Conservation (phyloP, 371 early-diverging fungal genomes). For the Saksenaea vasiformis region DNA sequence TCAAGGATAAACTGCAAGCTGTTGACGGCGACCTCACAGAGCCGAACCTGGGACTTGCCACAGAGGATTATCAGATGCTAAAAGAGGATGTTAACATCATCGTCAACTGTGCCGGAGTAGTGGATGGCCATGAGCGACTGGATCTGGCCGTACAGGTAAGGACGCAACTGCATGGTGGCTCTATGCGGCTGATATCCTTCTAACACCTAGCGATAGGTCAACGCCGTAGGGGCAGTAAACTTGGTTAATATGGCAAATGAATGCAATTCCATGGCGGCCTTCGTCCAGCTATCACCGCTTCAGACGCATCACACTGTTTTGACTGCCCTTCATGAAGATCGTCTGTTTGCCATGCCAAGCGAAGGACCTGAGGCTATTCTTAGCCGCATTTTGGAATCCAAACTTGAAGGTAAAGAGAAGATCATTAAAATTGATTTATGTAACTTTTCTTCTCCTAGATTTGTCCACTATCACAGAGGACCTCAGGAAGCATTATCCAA, state of each 20-base stretch:
- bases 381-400: slow-evolving; percentile 16
- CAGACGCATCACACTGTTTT: slow-evolving; percentile 29
- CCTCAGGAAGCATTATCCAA: slow-evolving; percentile 39
- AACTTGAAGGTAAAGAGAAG: slow-evolving; percentile 17
- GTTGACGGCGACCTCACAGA: slow-evolving; percentile 54
- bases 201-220: slow-evolving; percentile 31
- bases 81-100: slow-evolving; percentile 48
- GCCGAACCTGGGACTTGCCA: slow-evolving; percentile 50
- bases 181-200: neutral
- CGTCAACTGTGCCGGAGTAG: slow-evolving; percentile 60
- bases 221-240: slow-evolving; percentile 55
- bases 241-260: slow-evolving; percentile 55
- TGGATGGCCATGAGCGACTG: slow-evolving; percentile 56
- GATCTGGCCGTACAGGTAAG: slow-evolving; percentile 54
- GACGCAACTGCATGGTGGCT: neutral
- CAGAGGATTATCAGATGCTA: slow-evolving; percentile 41
- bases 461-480: slow-evolving; percentile 14
- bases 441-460: slow-evolving; percentile 12
- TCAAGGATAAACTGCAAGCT: slow-evolving; percentile 56
- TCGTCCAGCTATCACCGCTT: slow-evolving; percentile 56
- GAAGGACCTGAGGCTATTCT: slow-evolving; percentile 44
- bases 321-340: slow-evolving; percentile 38
- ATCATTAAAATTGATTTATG: no score
- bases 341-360: slow-evolving; percentile 46
- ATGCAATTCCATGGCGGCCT: slow-evolving; percentile 44